Percentiles rank a stretch among this genome's conserved stretches.
phyloP scores from a whole-genome alignment of 2,329 filamentous ascomycete genomes.

The Lasiodiplodia sp. region DNA sequence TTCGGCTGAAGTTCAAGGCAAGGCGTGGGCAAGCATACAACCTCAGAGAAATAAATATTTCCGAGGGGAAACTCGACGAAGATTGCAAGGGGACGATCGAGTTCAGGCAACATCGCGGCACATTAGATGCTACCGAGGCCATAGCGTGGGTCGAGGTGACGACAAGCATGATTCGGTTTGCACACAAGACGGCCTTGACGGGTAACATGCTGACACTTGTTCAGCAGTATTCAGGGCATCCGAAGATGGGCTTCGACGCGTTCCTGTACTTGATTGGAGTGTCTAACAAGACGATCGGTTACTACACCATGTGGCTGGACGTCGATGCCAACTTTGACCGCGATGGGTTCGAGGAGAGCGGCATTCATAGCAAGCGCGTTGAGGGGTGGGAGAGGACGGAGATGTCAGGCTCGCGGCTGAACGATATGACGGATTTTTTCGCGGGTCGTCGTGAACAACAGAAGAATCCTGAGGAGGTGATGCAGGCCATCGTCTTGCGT shows the following conservation, averaged over 20 bases:
- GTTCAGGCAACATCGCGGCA: conserved; percentile 41
- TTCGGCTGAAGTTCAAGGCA: neutral
- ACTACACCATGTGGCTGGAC: conserved; percentile 4
- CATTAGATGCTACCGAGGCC: conserved; percentile 35
- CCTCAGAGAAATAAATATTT: neutral
- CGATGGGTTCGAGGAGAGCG: neutral
- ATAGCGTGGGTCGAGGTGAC: conserved; percentile 40
- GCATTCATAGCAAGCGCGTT: neutral
- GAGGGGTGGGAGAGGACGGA: neutral
- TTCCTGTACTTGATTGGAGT: conserved; percentile 2
- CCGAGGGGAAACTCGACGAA: neutral
- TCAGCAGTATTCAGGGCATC: neutral
- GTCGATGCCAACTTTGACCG: neutral
- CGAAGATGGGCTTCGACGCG: neutral
- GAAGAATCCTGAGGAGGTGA: neutral
- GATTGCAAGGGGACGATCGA: conserved; percentile 36
- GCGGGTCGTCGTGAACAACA: neutral
- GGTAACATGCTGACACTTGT: neutral
- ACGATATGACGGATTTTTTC: neutral
- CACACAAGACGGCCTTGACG: neutral
- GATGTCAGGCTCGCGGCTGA: neutral
- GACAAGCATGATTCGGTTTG: conserved; percentile 8
- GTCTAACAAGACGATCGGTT: neutral
- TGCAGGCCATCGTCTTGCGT: neutral
- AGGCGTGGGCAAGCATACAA: neutral